A percentile compares a stretch with the other conserved stretches of the same genome.
Evolutionary conservation across 208 protist species (phyloP).

Genomic region (Acanthamoeba healyi): DNA sequence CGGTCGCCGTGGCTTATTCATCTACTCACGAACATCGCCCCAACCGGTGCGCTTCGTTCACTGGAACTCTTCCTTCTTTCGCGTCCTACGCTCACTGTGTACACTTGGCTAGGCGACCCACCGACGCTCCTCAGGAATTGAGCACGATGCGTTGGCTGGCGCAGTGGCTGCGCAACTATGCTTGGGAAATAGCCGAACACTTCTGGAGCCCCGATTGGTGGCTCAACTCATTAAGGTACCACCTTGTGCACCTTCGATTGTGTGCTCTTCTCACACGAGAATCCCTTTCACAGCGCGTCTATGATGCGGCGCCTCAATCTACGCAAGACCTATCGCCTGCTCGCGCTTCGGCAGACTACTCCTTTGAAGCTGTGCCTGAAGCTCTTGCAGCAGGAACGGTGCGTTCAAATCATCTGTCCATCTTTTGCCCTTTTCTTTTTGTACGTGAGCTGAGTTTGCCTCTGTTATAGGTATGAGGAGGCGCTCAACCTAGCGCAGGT

Average conservation of each 20-base stretch:
- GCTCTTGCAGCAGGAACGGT: too few relatives aligned
- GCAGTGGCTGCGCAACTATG: too few relatives aligned
- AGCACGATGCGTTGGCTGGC: too few relatives aligned
- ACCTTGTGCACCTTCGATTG: not conserved
- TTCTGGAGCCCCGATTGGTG: not conserved
- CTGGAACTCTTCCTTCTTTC: too few relatives aligned
- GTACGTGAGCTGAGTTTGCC: not conserved
- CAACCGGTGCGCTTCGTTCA: not conserved
- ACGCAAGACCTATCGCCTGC: constrained; percentile 43
- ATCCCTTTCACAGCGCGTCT: not conserved
- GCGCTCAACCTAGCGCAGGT: constrained; percentile 35
- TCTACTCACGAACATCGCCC: not conserved
- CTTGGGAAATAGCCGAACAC: not conserved
- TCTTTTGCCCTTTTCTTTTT: not conserved
- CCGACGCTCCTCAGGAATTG: too few relatives aligned
- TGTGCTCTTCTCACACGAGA: not conserved
- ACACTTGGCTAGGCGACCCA: too few relatives aligned
- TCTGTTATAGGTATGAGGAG: constrained; percentile 34
- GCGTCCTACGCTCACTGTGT: not conserved
- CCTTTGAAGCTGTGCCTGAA: too few relatives aligned
- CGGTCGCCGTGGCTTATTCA: not conserved
- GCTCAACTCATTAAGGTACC: not conserved
- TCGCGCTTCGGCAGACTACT: too few relatives aligned
- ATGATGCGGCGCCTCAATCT: not conserved
- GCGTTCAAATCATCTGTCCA: not conserved